Evolutionary conservation across 371 early-diverging fungal species (phyloP).

Genomic region (Entomophthora muscae): DNA sequence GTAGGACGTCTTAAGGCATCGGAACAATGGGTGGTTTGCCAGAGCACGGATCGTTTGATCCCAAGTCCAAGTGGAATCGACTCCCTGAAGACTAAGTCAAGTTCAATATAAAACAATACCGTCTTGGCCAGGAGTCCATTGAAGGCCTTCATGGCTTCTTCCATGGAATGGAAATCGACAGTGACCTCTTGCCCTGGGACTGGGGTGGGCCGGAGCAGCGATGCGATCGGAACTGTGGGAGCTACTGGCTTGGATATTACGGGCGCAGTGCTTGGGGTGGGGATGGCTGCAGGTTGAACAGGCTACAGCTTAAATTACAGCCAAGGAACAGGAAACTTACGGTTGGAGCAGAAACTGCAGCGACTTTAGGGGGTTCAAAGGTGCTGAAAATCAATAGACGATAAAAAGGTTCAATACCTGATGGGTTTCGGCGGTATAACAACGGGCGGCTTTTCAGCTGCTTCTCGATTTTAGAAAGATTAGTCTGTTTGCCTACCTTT

Average conservation of each 20-base stretch:
- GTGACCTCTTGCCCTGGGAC: background rate
- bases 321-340: too few species aligned
- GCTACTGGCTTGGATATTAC: slow-evolving; percentile 10
- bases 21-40: slow-evolving; percentile 62
- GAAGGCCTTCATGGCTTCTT: slow-evolving; percentile 77
- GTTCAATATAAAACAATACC: slow-evolving; percentile 15
- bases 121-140: slow-evolving; percentile 44
- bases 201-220: background rate
- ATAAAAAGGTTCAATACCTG: background rate
- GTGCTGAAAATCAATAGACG: background rate
- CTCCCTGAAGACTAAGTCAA: slow-evolving; percentile 26
- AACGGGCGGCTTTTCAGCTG: background rate
- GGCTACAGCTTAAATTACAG: background rate
- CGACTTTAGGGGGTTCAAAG: slow-evolving; percentile 6
- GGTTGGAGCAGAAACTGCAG: background rate
- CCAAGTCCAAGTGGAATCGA: slow-evolving; percentile 73
- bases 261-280: slow-evolving; percentile 9
- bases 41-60: slow-evolving; percentile 76
- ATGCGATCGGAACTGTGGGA: background rate
- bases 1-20: slow-evolving; percentile 55
- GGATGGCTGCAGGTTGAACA: background rate
- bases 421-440: slow-evolving; percentile 3
- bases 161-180: slow-evolving; percentile 47
- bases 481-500: slow-evolving; percentile 11
- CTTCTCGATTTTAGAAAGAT: background rate